Conservation (phyloP, 2,329 filamentous ascomycete genomes). For the Amylocarpus encephaloides region DNA sequence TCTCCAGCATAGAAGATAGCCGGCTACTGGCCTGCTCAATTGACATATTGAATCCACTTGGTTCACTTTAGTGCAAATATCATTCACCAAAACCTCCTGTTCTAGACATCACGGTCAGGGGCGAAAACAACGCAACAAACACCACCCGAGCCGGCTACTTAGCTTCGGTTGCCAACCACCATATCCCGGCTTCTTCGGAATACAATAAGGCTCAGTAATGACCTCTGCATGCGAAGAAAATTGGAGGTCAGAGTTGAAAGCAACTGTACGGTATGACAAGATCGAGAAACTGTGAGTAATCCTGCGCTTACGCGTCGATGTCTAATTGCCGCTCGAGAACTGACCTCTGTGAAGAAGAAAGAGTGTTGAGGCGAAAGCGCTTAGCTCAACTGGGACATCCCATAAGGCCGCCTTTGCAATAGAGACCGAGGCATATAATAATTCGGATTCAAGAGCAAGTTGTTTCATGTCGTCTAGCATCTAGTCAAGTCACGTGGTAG, state of each 20-base stretch:
- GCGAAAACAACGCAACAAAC: too few species aligned
- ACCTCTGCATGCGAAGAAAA: conserved; percentile 10
- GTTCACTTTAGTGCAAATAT: too few species aligned
- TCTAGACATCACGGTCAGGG: too few species aligned
- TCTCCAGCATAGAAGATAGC: too few species aligned
- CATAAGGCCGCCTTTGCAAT: conserved; percentile 51
- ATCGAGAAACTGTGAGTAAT: conserved; percentile 55
- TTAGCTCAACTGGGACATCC: conserved; percentile 41
- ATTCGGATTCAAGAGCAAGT: conserved; percentile 51
- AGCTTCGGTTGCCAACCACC: not conserved
- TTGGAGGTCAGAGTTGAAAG: conserved; percentile 27
- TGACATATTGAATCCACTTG: too few species aligned
- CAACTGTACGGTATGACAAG: conserved; percentile 51
- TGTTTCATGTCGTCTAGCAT: conserved; percentile 2
- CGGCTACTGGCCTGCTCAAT: too few species aligned
- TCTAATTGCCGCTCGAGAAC: not conserved
- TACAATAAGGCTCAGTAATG: conserved; percentile 18
- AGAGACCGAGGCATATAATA: conserved; percentile 59
- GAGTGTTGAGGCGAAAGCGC: conserved; percentile 33
- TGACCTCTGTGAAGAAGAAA: conserved; percentile 20
- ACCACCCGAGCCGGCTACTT: too few species aligned
- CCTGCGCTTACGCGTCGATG: not conserved
- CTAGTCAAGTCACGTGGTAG: conserved; percentile 6
- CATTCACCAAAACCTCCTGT: too few species aligned
- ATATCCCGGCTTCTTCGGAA: conserved; percentile 8